phyloP scores from a whole-genome alignment of 2,329 filamentous ascomycete species.

The Cercospora sp. region DNA sequence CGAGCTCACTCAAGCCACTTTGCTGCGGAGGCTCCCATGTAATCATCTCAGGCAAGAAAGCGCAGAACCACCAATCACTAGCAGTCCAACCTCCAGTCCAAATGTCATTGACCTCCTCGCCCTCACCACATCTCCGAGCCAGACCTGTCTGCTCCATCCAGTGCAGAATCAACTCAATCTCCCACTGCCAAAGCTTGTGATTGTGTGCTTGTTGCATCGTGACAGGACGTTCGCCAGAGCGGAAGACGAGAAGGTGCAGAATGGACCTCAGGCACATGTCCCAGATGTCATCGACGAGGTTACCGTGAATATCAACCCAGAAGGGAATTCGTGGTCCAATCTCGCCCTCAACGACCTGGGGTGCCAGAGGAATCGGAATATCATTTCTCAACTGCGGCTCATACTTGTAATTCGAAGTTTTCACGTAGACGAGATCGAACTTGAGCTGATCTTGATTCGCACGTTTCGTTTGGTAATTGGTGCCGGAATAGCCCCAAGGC shows the following conservation, averaged over 20 bases:
- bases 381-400: conserved; percentile 53
- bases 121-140: conserved; percentile 46
- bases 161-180: conserved; percentile 58
- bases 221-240: conserved; percentile 58
- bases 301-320: conserved; percentile 70
- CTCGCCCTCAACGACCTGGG: conserved; percentile 23
- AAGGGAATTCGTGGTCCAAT: conserved; percentile 57
- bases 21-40: conserved; percentile 27
- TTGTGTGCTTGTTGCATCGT: conserved; percentile 59
- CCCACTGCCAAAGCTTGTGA: conserved; percentile 63
- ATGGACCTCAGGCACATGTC: conserved; percentile 63
- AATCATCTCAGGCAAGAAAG: conserved; percentile 38
- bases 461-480: conserved; percentile 69
- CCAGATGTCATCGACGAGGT: conserved; percentile 62
- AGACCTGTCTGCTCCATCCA: conserved; percentile 61
- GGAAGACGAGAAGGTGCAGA: conserved; percentile 62
- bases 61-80: conserved; percentile 69
- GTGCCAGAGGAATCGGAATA: conserved; percentile 37
- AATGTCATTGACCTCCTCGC: conserved; percentile 38
- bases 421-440: conserved; percentile 62
- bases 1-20: conserved; percentile 4
- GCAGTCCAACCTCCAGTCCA: conserved; percentile 47
- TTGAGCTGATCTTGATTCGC: conserved; percentile 66
- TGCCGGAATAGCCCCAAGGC: conserved; percentile 69
- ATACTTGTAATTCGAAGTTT: conserved; percentile 60